Base-by-base conservation (phyloP, 2,329 filamentous ascomycete species). In the Fusarium sp. region DNA sequence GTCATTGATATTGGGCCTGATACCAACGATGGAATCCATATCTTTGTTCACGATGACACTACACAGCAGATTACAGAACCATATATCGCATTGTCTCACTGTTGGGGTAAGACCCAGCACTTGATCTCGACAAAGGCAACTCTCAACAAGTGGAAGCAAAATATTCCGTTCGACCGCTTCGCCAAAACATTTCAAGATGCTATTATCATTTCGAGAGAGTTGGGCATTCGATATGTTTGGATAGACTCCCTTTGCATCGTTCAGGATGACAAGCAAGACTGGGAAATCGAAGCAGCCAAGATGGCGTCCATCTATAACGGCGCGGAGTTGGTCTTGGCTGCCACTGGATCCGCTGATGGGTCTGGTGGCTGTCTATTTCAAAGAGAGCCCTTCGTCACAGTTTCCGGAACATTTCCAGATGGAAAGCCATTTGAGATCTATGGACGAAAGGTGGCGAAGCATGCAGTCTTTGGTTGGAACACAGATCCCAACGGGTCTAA, bases 181-280 rank as follows among this genome's bases (percentile, higher is more conserved):
- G 63, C 73, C 3, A 59, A 60, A 16, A 77, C 73, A 1, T 77
- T 77, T 5, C 67, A 74, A 38, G 73, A 77, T 29, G 70, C 73
- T 3, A 42, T 76, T 2, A 38, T 27, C 0, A 72, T 76, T 9
- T 67, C 74, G 1, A 71, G 76, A 29, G 57, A 66, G 4, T 21
- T 78, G 4, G 70, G 74, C 2, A 68, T 78, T 21, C 66, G 35
- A 0, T 79, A 79, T 41, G 16, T 78, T 7, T 78, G 77, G 77
- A 78, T 78, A 48, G 77, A 78, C 19, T 76, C 77, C 0, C 66
- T 78, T 3, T 79, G 77, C 8, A 79, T 79, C 12, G 52, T 79
- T 16, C 78, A 79, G 44, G 73, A 77, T 39, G 76, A 78, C 19
- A 60, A 7, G 0, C 23, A 70, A 10, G 78, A 79, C 18, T 78